Base-by-base conservation (phyloP, 75 land plant genomes). In the Azolla pinnata region DNA sequence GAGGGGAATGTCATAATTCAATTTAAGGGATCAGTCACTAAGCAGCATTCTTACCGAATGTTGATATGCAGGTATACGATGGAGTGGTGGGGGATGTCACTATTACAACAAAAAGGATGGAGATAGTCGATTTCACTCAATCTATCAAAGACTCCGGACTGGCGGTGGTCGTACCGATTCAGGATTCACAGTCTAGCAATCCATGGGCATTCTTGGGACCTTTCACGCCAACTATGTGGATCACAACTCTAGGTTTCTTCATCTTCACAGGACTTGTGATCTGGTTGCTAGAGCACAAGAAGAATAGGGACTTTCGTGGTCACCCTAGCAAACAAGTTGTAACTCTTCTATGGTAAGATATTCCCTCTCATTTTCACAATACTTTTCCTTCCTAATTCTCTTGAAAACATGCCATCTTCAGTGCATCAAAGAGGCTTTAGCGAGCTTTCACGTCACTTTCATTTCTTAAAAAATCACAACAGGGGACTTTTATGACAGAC, bases 11-110 rank as follows among this genome's bases (percentile, higher is more conserved):
- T n/a, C 5, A 10, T 46, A 2, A 4, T 18, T 42, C 21, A 7
- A 10, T 40, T n/a, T 40, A 18, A 52, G 19, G n/a, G n/a, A n/a
- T n/a, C n/a, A n/a, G n/a, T n/a, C n/a, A n/a, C n/a, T n/a, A n/a
- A n/a, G n/a, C n/a, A n/a, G n/a, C n/a, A n/a, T n/a, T n/a, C n/a
- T n/a, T n/a, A n/a, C n/a, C n/a, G n/a, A n/a, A 46, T 4, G 4
- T 4, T 46, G 49, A 18, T 46, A 4, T 46, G 4, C 49, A 46
- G 49, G 49, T 46, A 2, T 46, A 49, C 48, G 91, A 87, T 54
- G 88, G 80, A 31, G 78, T 67, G 0, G 80, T 84, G 26, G 92
- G 85, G 2, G 92, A 87, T 67, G 52, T 79, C 9, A 74, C 84
- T 1, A 84, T 84, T 0, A 63, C 83, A 0, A 81, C 82, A 3